These are phyloP conservation scores for Warburgia ugandensis DNA, from an alignment of 164 flowering plant genomes.

Conservation along the genomic window DNA sequence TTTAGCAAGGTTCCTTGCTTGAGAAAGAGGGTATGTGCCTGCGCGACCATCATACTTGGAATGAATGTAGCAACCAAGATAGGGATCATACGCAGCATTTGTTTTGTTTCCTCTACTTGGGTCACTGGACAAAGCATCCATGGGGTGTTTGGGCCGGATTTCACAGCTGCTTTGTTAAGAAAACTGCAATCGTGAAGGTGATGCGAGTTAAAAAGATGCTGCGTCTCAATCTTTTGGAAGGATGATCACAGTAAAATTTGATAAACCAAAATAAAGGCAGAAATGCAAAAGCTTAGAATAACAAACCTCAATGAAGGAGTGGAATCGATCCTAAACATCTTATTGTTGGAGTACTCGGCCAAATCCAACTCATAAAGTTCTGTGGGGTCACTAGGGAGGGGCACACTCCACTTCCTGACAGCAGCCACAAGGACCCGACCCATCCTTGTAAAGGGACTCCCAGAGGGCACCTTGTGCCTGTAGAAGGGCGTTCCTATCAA, in stretches of 20 bases:
- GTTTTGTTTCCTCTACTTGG: constrained; percentile 55
- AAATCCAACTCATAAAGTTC: constrained; percentile 43
- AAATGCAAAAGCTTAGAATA: not conserved
- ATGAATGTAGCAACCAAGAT: constrained; percentile 44
- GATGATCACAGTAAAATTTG: too few species aligned
- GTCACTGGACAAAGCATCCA: constrained; percentile 39
- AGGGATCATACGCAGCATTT: constrained; percentile 44
- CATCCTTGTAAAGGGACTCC: constrained; percentile 49
- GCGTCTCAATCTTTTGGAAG: too few species aligned
- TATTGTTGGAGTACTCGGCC: constrained; percentile 26
- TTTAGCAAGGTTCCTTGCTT: constrained; percentile 45
- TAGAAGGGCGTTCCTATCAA: constrained; percentile 39
- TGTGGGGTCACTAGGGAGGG: constrained; percentile 32
- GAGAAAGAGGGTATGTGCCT: constrained; percentile 55
- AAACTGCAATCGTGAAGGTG: too few species aligned
- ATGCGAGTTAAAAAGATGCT: too few species aligned
- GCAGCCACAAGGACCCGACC: constrained; percentile 45
- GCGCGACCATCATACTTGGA: constrained; percentile 43
- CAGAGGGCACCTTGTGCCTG: constrained; percentile 43
- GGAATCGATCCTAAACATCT: constrained; percentile 32
- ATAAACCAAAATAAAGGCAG: not conserved
- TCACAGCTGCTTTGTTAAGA: constrained; percentile 18
- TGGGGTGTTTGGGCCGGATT: constrained; percentile 1
- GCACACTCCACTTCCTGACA: constrained; percentile 26
- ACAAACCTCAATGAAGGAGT: constrained; percentile 43